Conservation (phyloP, 345 rosid species). For the Gossypium australe region DNA sequence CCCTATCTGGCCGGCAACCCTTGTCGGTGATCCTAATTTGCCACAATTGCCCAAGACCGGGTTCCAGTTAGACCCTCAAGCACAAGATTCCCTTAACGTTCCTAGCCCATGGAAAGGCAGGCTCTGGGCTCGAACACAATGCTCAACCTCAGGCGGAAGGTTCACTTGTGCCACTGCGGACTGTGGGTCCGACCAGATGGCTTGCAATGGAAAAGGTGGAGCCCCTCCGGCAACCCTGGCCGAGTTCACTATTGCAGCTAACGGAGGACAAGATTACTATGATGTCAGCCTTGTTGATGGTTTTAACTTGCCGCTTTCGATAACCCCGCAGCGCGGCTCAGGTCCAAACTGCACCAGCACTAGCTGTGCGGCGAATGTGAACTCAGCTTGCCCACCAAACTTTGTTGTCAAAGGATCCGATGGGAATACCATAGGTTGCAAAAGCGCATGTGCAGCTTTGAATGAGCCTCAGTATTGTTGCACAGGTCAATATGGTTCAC, state of each 20-base stretch:
- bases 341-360: not conserved
- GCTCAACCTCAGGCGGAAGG: conserved; percentile 30
- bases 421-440: conserved; percentile 36
- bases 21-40: not conserved
- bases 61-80: conserved; percentile 30
- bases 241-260: conserved; percentile 28
- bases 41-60: conserved; percentile 39
- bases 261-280: conserved; percentile 29
- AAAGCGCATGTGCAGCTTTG: conserved; percentile 36
- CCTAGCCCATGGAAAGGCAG: conserved; percentile 23
- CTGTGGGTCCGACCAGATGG: conserved; percentile 37
- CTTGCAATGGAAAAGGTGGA: conserved; percentile 33
- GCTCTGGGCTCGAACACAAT: conserved; percentile 39
- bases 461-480: conserved; percentile 40
- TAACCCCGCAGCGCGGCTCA: conserved; percentile 1
- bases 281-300: conserved; percentile 24
- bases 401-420: conserved; percentile 18
- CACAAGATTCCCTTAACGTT: conserved; percentile 24
- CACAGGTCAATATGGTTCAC: conserved; percentile 21
- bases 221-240: conserved; percentile 35
- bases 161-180: conserved; percentile 44
- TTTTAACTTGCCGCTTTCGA: conserved; percentile 23
- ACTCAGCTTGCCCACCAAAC: conserved; percentile 39
- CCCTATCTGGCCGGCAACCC: conserved; percentile 43
- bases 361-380: conserved; percentile 31